Percentiles rank a stretch among this genome's conserved stretches.
Evolutionary conservation across 768 basidiomycete species (phyloP).

Genomic region (Podaxis sp.): DNA sequence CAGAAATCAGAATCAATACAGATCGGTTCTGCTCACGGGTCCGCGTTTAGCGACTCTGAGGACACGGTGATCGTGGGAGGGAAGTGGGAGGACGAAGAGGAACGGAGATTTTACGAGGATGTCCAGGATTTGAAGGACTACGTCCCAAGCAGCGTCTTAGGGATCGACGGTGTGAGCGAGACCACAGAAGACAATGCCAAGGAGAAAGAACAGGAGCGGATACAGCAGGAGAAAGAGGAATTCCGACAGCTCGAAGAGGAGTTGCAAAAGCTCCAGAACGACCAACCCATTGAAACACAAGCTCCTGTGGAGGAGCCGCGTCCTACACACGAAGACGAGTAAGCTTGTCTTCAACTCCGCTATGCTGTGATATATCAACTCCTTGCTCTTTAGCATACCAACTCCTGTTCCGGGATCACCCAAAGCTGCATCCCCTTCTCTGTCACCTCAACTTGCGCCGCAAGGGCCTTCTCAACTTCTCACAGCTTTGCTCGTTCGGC

Average conservation of each 20-base stretch:
- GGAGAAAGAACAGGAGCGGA: constrained; percentile 47
- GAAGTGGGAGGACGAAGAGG: constrained; percentile 99
- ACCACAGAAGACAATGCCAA: constrained; percentile 39
- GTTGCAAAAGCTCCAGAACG: constrained; percentile 54
- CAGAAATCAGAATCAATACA: constrained; percentile 80
- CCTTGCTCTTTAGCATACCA: constrained; percentile 27
- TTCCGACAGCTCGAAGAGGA: constrained; percentile 76
- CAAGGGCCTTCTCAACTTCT: constrained; percentile 93
- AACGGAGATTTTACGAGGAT: constrained; percentile 90
- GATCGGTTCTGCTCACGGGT: constrained; percentile 50
- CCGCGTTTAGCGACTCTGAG: constrained; percentile 46
- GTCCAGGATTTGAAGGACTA: constrained; percentile 88
- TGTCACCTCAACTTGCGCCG: constrained; percentile 69
- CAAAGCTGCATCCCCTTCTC: constrained; percentile 51
- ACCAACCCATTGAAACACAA: constrained; percentile 20
- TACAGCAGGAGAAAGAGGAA: constrained; percentile 61
- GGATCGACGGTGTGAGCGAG: constrained; percentile 50
- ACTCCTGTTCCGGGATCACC: constrained; percentile 72
- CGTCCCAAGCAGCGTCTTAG: constrained; percentile 83
- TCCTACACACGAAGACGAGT: constrained; percentile 44
- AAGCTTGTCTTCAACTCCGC: constrained; percentile 15
- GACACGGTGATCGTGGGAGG: constrained; percentile 56
- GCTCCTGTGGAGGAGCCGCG: constrained; percentile 16
- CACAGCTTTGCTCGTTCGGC: constrained; percentile 81
- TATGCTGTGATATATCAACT: constrained; percentile 15